Evolutionary conservation across 202 grass and related monocot genomes (phyloP), one percentile per base, ranked within the genome.

Genomic region (Cymbopogon flexuosus): DNA sequence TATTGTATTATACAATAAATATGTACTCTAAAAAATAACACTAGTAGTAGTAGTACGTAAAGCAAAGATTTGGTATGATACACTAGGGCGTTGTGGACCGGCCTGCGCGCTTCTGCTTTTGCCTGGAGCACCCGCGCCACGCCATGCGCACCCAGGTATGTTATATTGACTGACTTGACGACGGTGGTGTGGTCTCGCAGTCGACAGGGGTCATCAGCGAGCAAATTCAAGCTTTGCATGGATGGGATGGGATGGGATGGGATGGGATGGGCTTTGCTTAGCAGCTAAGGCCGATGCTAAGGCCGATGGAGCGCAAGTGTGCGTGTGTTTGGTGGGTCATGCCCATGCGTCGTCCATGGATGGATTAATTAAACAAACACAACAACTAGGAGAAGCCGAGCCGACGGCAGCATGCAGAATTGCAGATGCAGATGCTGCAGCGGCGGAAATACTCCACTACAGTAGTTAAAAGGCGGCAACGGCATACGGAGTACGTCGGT

Each of bases 201-300:
- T 2, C 1, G 14, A 49, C 5, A n/a, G n/a, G n/a, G n/a, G n/a
- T n/a, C 46, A 15, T 49, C 15, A 58, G 34, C 3, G 1, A 3
- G 15, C 22, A 5, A 58, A 22, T 1, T 0, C 10, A 24, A 46
- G 11, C 1, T 3, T 35, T 6, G 46, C 16, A 51, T 51, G 47
- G 12, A 10, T 40, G 36, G 35, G 35, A 36, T 39, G 4, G 5
- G 39, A 46, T 15, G 43, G 3, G 13, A 47, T 47, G 45, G 45
- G 15, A 27, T 27, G 14, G 45, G 37, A 19, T 75, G 0, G 7
- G 8, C 45, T 84, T 39, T 84, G 63, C 81, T 84, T 84, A 84
- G 45, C 29, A 36, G 82, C 82, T 77, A 84, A 84, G 82, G 82
- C 65, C 81, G 67, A 16, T 5, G 82, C 82, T 77, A 84, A 84